Conservation (phyloP, 2,329 filamentous ascomycete species). For the Fragosphaeria purpurea region DNA sequence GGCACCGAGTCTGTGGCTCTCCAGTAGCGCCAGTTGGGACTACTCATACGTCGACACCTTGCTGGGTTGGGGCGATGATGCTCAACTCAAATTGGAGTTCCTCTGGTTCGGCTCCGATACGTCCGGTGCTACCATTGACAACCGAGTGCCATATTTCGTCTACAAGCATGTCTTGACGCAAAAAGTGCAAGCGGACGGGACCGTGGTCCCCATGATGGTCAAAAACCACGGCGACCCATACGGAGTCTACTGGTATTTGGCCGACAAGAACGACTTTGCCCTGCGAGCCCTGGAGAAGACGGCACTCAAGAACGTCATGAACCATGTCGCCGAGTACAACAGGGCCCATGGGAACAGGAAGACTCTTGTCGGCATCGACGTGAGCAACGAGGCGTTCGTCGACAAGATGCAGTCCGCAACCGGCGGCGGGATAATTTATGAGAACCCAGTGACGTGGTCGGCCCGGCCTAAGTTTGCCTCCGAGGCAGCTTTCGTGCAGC, state of each 20-base stretch:
- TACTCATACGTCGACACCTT: constrained; percentile 4
- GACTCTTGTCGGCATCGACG: no score
- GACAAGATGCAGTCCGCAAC: no score
- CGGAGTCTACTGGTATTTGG: constrained; percentile 8
- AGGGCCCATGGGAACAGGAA: no score
- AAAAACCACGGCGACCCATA: constrained; percentile 5
- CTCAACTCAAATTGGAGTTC: constrained; percentile 3
- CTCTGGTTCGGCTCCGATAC: constrained; percentile 7
- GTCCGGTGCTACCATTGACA: constrained; percentile 4
- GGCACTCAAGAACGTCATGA: constrained; percentile 4
- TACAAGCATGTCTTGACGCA: no score
- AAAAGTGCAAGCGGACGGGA: no score
- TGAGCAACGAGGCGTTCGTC: no score
- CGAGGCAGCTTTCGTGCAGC: constrained; percentile 1
- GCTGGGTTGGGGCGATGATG: constrained; percentile 3
- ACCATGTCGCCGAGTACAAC: constrained; percentile 1
- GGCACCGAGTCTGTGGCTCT: no score
- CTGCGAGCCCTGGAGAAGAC: constrained; percentile 2
- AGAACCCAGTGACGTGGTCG: constrained; percentile 6
- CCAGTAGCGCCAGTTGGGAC: no score
- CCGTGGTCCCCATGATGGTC: background rate
- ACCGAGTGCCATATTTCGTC: constrained; percentile 1
- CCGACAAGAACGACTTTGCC: constrained; percentile 5
- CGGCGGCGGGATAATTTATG: no score
- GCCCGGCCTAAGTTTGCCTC: constrained; percentile 3